Conservation (phyloP, 768 basidiomycete species). For the Infundibulicybe gibba region DNA sequence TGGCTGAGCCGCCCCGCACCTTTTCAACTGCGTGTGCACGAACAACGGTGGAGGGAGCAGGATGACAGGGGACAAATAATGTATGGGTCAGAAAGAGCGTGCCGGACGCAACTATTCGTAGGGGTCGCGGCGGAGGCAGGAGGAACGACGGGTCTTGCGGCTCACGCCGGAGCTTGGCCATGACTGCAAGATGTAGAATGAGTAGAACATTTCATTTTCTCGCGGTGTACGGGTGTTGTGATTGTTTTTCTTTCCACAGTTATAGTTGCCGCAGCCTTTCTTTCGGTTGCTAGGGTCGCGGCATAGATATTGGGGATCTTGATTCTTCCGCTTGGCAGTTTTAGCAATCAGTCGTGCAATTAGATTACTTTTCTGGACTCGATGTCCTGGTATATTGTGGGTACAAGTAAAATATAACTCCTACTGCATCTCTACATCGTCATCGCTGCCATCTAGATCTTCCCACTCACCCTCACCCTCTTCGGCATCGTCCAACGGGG, state of each 20-base stretch:
- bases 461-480: constrained; percentile 55
- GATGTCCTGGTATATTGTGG: background rate
- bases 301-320: background rate
- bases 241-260: constrained; percentile 26
- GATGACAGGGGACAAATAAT: constrained; percentile 57
- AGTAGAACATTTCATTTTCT: background rate
- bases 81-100: constrained; percentile 80
- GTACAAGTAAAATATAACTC: background rate
- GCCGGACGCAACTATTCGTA: constrained; percentile 76
- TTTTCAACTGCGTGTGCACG: constrained; percentile 73
- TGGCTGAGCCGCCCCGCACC: constrained; percentile 69
- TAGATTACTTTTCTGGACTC: constrained; percentile 29
- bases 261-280: no score
- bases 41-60: constrained; percentile 49
- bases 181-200: constrained; percentile 12
- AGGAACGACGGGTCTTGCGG: constrained; percentile 24
- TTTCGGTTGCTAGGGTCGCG: no score
- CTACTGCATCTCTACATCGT: constrained; percentile 59
- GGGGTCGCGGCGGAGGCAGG: constrained; percentile 30
- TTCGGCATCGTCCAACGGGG: constrained; percentile 53
- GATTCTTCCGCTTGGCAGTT: no score
- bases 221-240: background rate
- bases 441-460: constrained; percentile 55
- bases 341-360: background rate
- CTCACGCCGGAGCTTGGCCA: constrained; percentile 47